Percentiles rank a stretch among this genome's conserved stretches.
Evolutionary conservation across 2,329 filamentous ascomycete genomes (phyloP).

Genomic region (Paraphaeosphaeria minitans): DNA sequence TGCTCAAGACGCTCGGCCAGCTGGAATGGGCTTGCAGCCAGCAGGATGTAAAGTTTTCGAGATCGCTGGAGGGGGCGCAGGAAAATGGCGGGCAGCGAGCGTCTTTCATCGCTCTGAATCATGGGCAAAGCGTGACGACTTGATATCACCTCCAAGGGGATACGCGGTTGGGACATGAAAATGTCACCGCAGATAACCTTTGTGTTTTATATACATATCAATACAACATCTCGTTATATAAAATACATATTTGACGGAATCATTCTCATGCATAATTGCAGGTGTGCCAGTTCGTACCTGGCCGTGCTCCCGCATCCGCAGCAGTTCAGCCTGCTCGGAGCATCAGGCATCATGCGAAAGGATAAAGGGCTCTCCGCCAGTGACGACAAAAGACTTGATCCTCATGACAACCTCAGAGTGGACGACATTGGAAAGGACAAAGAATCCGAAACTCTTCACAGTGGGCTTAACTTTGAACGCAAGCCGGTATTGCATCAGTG

Average conservation of each 20-base stretch:
- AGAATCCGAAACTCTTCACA: slow-evolving; percentile 36
- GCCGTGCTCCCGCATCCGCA: no score
- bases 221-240: no score
- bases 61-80: not conserved
- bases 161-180: no score
- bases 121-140: not conserved
- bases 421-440: slow-evolving; percentile 38
- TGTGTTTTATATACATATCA: no score
- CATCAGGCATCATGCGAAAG: not conserved
- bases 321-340: no score
- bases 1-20: not conserved
- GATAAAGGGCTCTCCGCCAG: not conserved
- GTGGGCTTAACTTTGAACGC: slow-evolving; percentile 36
- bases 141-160: not conserved
- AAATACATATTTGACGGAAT: no score
- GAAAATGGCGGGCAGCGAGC: not conserved
- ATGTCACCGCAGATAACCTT: no score
- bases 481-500: slow-evolving; percentile 27
- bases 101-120: not conserved
- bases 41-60: not conserved
- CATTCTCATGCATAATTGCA: no score
- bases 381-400: not conserved
- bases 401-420: slow-evolving; percentile 15
- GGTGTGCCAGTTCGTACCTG: no score
- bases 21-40: not conserved